A percentile compares a stretch with the other conserved stretches of the same genome.
phyloP scores from a whole-genome alignment of 768 basidiomycete genomes.

The Porpolomopsis calyptriformis region DNA sequence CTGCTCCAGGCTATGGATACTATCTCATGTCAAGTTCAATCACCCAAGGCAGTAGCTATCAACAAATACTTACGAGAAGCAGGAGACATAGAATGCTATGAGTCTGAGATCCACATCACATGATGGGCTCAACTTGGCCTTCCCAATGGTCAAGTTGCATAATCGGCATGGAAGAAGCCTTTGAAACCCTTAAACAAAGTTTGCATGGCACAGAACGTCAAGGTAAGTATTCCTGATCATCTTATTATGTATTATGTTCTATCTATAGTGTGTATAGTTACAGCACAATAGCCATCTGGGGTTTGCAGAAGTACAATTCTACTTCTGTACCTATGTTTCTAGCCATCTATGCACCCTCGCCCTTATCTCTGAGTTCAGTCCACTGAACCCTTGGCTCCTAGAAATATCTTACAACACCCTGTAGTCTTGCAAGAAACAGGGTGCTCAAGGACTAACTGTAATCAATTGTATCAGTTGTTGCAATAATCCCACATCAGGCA shows the following conservation, averaged over 20 bases:
- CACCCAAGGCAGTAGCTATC: not conserved
- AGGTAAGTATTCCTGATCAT: not conserved
- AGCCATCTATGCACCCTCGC: not conserved
- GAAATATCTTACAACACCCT: slow-evolving; percentile 6
- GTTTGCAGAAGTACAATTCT: not conserved
- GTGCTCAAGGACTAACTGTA: not conserved
- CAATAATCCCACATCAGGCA: slow-evolving; percentile 5
- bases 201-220: slow-evolving; percentile 3
- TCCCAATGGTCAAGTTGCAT: slow-evolving; percentile 18
- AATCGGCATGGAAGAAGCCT: slow-evolving; percentile 15
- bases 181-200: not conserved
- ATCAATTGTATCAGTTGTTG: slow-evolving; percentile 12
- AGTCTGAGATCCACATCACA: not conserved
- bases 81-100: not conserved
- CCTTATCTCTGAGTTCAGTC: not conserved
- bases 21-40: not conserved
- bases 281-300: not conserved
- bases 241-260: not conserved
- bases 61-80: not conserved
- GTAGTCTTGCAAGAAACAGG: slow-evolving; percentile 1
- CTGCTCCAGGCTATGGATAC: not conserved
- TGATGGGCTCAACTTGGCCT: slow-evolving; percentile 16
- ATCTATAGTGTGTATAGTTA: not conserved
- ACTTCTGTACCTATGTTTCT: not conserved
- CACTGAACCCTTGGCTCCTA: not conserved